Evolutionary conservation across 2,329 filamentous ascomycete species (phyloP).

Genomic region (Pyrenochaeta sp.): DNA sequence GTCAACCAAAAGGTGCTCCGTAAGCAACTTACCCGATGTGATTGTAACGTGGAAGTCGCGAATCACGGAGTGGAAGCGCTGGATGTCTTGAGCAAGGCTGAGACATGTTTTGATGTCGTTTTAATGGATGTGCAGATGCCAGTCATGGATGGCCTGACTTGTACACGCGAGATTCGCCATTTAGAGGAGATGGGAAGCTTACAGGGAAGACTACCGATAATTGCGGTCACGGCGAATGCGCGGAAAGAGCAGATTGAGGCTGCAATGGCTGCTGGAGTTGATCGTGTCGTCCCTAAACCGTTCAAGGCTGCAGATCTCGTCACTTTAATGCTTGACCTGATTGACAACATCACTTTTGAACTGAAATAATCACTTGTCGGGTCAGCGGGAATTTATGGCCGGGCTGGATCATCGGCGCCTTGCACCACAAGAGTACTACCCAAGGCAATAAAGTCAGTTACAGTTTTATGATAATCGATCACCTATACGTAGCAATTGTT

Average conservation of each 20-base stretch:
- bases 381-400: too few species aligned
- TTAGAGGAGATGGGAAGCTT: slow-evolving; percentile 28
- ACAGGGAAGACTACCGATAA: slow-evolving; percentile 23
- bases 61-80: background rate
- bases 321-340: background rate
- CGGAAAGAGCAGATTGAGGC: slow-evolving; percentile 22
- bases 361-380: too few species aligned
- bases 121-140: slow-evolving; percentile 41
- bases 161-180: slow-evolving; percentile 28
- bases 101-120: slow-evolving; percentile 21
- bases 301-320: background rate
- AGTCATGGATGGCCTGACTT: slow-evolving; percentile 34
- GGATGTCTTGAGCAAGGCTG: background rate
- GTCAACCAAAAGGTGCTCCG: background rate
- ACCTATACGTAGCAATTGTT: too few species aligned
- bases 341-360: too few species aligned
- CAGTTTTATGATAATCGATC: too few species aligned
- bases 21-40: background rate
- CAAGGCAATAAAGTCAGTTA: too few species aligned
- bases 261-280: slow-evolving; percentile 16
- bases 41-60: background rate
- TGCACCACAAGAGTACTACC: too few species aligned
- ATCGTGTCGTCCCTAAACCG: background rate
- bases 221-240: slow-evolving; percentile 40
- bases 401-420: too few species aligned